Conservation (phyloP, 306 rosid species). For the Lathyrus tuberosus region DNA sequence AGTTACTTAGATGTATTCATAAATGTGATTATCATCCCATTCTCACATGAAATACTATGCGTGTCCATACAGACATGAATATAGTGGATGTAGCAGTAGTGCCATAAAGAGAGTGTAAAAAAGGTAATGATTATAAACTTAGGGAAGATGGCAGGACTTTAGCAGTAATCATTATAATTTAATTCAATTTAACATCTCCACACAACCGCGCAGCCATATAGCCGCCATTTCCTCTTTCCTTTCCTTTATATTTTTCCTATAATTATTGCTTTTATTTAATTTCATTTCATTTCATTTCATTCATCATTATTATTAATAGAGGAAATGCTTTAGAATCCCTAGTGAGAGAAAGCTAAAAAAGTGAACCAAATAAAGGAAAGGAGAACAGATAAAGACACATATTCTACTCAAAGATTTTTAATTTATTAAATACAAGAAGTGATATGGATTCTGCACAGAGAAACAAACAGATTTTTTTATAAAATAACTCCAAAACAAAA, state of each 20-base stretch:
- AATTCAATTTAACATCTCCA: conserved; percentile 22
- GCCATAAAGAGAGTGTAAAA: not conserved
- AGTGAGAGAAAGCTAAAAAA: conserved; percentile 25
- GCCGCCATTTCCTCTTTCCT: conserved; percentile 74
- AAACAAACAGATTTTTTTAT: not conserved
- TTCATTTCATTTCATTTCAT: not conserved
- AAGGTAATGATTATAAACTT: conserved; percentile 57
- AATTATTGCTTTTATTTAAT: conserved; percentile 9
- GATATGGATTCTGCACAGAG: conserved; percentile 34
- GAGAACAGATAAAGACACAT: conserved; percentile 41
- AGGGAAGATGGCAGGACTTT: conserved; percentile 48
- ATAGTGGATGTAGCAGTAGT: conserved; percentile 6
- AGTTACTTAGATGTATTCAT: not conserved
- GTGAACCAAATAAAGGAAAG: conserved; percentile 20
- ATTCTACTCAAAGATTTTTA: conserved; percentile 27
- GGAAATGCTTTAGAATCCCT: not conserved
- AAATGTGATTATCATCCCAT: not conserved
- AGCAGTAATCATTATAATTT: conserved; percentile 31
- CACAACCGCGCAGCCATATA: conserved; percentile 75
- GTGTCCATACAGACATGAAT: conserved; percentile 42
- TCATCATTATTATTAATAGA: conserved; percentile 6
- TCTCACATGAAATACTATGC: conserved; percentile 34
- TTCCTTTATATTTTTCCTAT: conserved; percentile 9
- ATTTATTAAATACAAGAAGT: conserved; percentile 19
- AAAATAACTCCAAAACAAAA: conserved; percentile 25